Percentiles rank a stretch among this genome's conserved stretches.
phyloP scores from a whole-genome alignment of 2,329 filamentous ascomycete species.

The Neoascochyta sp. region DNA sequence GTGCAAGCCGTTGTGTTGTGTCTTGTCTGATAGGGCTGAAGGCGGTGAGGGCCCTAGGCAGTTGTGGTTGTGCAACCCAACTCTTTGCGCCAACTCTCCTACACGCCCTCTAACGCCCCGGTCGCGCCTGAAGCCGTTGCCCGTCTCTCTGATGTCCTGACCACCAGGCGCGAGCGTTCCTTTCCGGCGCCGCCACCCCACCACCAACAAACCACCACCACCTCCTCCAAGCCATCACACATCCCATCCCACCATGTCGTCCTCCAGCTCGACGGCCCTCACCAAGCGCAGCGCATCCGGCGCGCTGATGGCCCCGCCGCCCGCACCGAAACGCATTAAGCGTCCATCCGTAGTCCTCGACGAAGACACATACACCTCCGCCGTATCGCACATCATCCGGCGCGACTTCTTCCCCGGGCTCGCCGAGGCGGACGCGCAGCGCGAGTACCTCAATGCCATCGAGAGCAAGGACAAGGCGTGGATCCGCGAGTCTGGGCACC shows the following conservation, averaged over 20 bases:
- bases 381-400: conserved; percentile 88
- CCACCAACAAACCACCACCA: not conserved
- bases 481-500: conserved; percentile 75
- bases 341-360: conserved; percentile 82
- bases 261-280: conserved; percentile 55
- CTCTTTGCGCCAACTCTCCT: conserved; percentile 11
- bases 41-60: conserved; percentile 26
- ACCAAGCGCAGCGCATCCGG: conserved; percentile 63
- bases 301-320: conserved; percentile 84
- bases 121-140: too few relatives aligned
- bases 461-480: conserved; percentile 80
- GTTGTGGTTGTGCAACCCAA: too few relatives aligned
- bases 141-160: too few relatives aligned
- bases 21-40: conserved; percentile 37
- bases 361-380: conserved; percentile 89
- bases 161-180: too few relatives aligned
- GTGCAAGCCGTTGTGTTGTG: too few relatives aligned
- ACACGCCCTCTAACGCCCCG: too few relatives aligned
- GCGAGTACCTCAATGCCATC: conserved; percentile 87
- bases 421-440: conserved; percentile 77
- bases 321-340: conserved; percentile 83
- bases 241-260: conserved; percentile 24
- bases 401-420: conserved; percentile 96
- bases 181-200: too few relatives aligned
- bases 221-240: not conserved